Conservation (phyloP, 2,329 filamentous ascomycete species). For the Pseudocercospora musae region DNA sequence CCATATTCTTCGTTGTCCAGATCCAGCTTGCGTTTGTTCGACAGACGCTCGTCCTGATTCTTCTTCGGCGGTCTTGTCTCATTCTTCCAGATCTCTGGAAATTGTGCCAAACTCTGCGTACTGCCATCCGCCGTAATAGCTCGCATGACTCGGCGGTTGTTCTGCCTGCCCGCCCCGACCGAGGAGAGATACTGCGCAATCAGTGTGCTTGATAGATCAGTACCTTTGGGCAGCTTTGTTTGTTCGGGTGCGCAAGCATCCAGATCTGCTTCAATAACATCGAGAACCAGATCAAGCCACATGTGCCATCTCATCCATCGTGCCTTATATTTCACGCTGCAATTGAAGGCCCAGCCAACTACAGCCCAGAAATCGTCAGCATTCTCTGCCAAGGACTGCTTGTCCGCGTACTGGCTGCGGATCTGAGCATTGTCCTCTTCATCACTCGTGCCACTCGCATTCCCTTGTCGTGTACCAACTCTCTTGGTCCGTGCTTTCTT, state of each 20-base stretch:
- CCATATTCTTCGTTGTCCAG: slow-evolving; percentile 49
- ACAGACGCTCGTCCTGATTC: slow-evolving; percentile 53
- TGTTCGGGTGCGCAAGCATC: slow-evolving; percentile 44
- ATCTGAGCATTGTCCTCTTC: slow-evolving; percentile 50
- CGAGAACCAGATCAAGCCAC: slow-evolving; percentile 77
- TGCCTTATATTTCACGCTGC: slow-evolving; percentile 66
- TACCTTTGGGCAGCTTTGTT: slow-evolving; percentile 18
- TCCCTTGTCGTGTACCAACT: slow-evolving; percentile 13
- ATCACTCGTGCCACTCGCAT: slow-evolving; percentile 24
- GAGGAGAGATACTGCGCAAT: slow-evolving; percentile 58
- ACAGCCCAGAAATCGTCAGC: slow-evolving; percentile 86
- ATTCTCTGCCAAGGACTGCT: slow-evolving; percentile 67
- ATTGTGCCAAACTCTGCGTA: slow-evolving; percentile 52
- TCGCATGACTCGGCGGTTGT: slow-evolving; percentile 55
- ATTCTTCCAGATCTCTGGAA: slow-evolving; percentile 64
- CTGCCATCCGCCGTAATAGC: slow-evolving; percentile 66
- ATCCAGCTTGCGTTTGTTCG: slow-evolving; percentile 51
- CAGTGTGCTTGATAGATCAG: slow-evolving; percentile 53
- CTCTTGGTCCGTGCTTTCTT: slow-evolving; percentile 19
- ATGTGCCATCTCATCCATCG: slow-evolving; percentile 79
- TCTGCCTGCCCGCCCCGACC: slow-evolving; percentile 38
- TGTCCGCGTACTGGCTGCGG: slow-evolving; percentile 58
- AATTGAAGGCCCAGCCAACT: slow-evolving; percentile 91
- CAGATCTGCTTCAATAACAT: slow-evolving; percentile 71
- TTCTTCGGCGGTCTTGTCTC: slow-evolving; percentile 54